Evolutionary conservation across 768 basidiomycete species (phyloP).

Genomic region (Auricularia auricula-judae): DNA sequence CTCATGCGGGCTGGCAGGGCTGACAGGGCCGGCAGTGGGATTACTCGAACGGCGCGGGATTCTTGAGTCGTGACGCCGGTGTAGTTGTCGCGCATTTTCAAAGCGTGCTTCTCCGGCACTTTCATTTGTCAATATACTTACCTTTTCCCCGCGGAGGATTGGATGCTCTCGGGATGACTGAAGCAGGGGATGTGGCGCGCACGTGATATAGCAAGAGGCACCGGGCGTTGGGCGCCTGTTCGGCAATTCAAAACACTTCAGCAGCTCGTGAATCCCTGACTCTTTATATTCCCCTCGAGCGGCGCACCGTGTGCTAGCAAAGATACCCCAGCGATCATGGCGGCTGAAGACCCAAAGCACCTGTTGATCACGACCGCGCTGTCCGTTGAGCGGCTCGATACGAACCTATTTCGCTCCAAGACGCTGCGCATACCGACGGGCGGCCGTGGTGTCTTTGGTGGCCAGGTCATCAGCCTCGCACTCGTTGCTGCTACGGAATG

Average conservation of each 20-base stretch:
- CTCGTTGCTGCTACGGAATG: conserved; percentile 70
- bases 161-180: no score
- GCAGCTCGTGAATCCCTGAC: no score
- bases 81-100: not conserved
- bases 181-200: no score
- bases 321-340: not conserved
- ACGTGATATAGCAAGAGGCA: no score
- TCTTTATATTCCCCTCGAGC: no score
- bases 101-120: no score
- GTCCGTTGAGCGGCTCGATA: conserved; percentile 69
- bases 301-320: no score
- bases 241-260: no score
- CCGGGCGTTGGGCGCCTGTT: no score
- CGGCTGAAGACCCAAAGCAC: not conserved
- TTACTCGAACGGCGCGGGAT: not conserved
- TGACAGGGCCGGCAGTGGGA: no score
- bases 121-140: no score
- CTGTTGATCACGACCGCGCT: conserved; percentile 61
- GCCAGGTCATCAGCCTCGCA: conserved; percentile 84
- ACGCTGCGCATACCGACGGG: conserved; percentile 51
- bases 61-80: not conserved
- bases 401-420: conserved; percentile 68
- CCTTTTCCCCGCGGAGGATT: no score
- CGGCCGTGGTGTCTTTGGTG: conserved; percentile 73
- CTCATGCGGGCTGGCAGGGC: not conserved